Conservation (phyloP, 1,284 basidiomycete species). For the Mycosarcoma mackinlayi region DNA sequence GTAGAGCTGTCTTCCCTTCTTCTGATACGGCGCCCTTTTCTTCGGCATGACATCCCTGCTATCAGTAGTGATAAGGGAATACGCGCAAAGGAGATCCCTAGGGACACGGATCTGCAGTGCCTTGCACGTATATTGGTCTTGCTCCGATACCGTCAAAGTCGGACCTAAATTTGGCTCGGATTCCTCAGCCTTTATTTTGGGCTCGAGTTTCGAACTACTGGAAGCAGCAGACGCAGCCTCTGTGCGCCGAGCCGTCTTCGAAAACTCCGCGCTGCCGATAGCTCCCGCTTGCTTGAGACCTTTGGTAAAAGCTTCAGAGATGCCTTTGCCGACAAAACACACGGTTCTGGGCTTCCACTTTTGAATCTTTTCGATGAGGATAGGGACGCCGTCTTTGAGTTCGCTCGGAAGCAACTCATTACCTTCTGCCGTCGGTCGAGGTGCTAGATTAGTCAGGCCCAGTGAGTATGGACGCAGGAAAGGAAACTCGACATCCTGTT, state of each 20-base stretch:
- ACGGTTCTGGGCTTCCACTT: conserved; percentile 38
- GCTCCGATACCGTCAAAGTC: neutral
- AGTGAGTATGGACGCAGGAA: conserved; percentile 28
- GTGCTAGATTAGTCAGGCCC: conserved; percentile 44
- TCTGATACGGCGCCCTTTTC: neutral
- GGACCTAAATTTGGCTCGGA: neutral
- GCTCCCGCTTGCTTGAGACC: conserved; percentile 35
- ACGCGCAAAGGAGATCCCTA: conserved; percentile 6
- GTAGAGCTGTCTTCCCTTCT: conserved; percentile 28
- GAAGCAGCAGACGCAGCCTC: neutral
- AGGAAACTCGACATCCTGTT: conserved; percentile 42
- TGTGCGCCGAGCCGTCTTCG: conserved; percentile 1
- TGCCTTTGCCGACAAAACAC: conserved; percentile 50
- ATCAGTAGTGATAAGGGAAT: neutral
- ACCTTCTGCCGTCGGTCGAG: conserved; percentile 46
- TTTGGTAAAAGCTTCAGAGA: conserved; percentile 41
- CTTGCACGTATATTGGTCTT: neutral
- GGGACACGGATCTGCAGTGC: conserved; percentile 3
- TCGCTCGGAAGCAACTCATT: conserved; percentile 41
- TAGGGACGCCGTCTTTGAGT: conserved; percentile 40
- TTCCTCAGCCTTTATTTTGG: conserved; percentile 4
- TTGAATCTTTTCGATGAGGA: conserved; percentile 34
- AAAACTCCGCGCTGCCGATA: conserved; percentile 2
- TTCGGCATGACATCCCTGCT: neutral
- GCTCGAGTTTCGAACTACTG: too few relatives aligned